Percentiles rank a stretch among this genome's conserved stretches.
phyloP scores from a whole-genome alignment of 2,329 filamentous ascomycete species.

The Claviceps pazoutovae region DNA sequence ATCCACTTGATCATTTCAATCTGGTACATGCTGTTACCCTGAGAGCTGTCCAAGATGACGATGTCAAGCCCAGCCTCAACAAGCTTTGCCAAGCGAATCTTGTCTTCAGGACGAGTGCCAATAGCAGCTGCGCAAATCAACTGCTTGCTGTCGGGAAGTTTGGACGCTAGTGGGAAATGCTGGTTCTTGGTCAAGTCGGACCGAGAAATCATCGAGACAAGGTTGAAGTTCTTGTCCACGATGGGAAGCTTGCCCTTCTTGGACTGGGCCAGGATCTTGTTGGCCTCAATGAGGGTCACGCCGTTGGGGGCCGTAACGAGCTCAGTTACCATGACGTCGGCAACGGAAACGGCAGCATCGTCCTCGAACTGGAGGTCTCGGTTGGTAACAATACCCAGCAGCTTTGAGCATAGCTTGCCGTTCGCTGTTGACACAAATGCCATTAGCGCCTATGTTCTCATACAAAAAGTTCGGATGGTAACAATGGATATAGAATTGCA shows the following conservation, averaged over 20 bases:
- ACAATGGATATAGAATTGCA: constrained; percentile 8
- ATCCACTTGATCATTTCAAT: constrained; percentile 96
- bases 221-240: constrained; percentile 68
- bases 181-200: constrained; percentile 98
- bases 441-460: constrained; percentile 1
- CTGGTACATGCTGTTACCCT: constrained; percentile 98
- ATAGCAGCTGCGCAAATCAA: constrained; percentile 90
- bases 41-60: constrained; percentile 87
- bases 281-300: constrained; percentile 76
- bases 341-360: constrained; percentile 56
- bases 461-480: background rate
- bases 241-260: constrained; percentile 98
- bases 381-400: constrained; percentile 94
- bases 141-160: constrained; percentile 94
- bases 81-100: constrained; percentile 68
- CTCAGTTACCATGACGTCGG: constrained; percentile 88
- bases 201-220: constrained; percentile 82
- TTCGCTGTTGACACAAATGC: constrained; percentile 46
- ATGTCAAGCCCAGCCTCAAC: constrained; percentile 93
- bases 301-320: constrained; percentile 77
- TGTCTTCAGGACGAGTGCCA: constrained; percentile 89
- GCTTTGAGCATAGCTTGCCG: constrained; percentile 86
- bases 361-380: constrained; percentile 96
- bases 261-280: constrained; percentile 81
- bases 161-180: constrained; percentile 90